These are phyloP conservation scores for Picea mariana DNA, from an alignment of 83 land plant genomes.

Conservation along the genomic window DNA sequence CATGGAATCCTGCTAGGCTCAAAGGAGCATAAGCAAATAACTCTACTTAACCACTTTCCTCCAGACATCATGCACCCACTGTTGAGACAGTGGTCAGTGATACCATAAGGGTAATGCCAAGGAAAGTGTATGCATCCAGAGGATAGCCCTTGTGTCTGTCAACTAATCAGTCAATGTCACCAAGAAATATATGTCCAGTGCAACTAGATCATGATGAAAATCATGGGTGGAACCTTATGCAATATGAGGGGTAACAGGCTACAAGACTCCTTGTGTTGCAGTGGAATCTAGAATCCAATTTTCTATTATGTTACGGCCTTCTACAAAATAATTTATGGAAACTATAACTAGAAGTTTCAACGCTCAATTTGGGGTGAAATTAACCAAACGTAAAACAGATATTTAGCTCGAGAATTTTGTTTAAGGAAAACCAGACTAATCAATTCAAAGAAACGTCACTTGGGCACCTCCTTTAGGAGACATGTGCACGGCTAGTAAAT, in stretches of 20 bases:
- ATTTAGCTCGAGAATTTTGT: neutral
- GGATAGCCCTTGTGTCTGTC: too few species aligned
- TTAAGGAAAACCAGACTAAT: neutral
- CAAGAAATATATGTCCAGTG: too few species aligned
- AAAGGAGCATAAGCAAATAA: too few species aligned
- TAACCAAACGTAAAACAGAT: neutral
- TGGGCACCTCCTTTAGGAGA: neutral
- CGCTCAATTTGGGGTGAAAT: neutral
- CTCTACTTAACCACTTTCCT: too few species aligned
- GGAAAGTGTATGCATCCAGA: too few species aligned
- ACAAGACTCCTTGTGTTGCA: neutral
- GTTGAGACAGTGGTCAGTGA: too few species aligned
- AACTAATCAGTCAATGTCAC: too few species aligned
- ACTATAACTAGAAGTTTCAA: neutral
- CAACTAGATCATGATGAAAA: too few species aligned
- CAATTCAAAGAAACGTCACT: neutral
- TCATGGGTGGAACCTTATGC: too few species aligned
- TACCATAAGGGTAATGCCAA: too few species aligned
- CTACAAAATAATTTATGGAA: neutral
- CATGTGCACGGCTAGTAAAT: neutral
- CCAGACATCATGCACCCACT: too few species aligned
- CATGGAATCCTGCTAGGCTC: too few species aligned
- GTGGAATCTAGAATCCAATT: neutral
- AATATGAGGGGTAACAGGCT: neutral
- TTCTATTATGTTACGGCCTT: neutral